Evolutionary conservation across 192 early-diverging fungal species (phyloP), one percentile per base, ranked within the genome.

Genomic region (Dissophora ornata): DNA sequence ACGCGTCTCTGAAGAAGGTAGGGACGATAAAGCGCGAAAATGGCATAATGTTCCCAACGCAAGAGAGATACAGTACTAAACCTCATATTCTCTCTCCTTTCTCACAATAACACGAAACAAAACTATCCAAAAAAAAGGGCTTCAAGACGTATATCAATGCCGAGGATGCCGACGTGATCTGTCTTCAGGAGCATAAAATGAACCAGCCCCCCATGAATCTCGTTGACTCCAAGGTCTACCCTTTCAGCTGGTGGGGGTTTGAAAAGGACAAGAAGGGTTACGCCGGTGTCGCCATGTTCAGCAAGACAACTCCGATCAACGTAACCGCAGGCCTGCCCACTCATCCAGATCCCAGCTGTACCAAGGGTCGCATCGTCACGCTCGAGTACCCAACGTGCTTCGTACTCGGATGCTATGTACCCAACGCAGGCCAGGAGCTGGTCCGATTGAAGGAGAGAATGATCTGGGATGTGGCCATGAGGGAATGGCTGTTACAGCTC

Each of bases 171-270:
- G 95, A 95, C 61, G 84, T 97, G 25, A 54, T 96, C 1, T 92
- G 89, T 62, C 34, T 97, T 38, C 94, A 96, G 71, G 95, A 96
- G 68, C 94, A 91, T 46, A 97, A 95, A 79, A 81, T 92, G 15
- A 92, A 93, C 69, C 81, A 89, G 66, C 83, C 91, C 12, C 81
- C 84, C 51, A 60, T 84, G 18, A 84, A 88, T 34, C 60, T 86
- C 19, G 69, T 92, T 21, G 83, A 86, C 64, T 80, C 84, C 52
- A 84, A 85, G 61, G 73, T 71, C 42, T 94, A 91, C 66, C 91
- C 88, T 48, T 86, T 89, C 82, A 83, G 88, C 65, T 89, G 88
- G 36, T 94, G 92, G 90, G 83, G 80, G 0, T 81, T 83, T 73
- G 82, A 84, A 29, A 45, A 32, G 15, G 81, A 85, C 19, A 93